phyloP scores from a whole-genome alignment of 495 filamentous ascomycete species.

The Neurospora sp. region DNA sequence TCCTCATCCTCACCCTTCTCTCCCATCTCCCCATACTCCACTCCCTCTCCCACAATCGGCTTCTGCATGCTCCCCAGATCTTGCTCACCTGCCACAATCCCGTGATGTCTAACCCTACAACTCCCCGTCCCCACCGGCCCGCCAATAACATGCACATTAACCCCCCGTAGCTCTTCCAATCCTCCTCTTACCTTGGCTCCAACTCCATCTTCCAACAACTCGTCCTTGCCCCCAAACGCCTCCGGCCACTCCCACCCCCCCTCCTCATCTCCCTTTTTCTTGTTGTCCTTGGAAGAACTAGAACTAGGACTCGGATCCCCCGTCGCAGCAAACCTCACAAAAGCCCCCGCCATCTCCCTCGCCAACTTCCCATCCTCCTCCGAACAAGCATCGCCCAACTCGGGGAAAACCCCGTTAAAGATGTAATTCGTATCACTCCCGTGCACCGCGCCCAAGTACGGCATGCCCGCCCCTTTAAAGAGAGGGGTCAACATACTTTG shows the following conservation, averaged over 20 bases:
- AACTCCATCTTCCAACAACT: not conserved
- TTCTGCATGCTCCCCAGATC: not conserved
- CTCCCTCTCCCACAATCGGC: not conserved
- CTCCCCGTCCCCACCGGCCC: constrained; percentile 12
- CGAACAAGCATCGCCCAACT: constrained; percentile 3
- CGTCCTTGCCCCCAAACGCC: constrained; percentile 5
- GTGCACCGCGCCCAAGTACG: constrained; percentile 17
- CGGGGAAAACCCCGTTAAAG: constrained; percentile 18
- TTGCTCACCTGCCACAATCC: not conserved
- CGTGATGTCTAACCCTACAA: not conserved
- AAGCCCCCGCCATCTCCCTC: constrained; percentile 1
- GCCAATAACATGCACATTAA: constrained; percentile 10
- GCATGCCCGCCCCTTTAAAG: constrained; percentile 15
- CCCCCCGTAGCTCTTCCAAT: not conserved
- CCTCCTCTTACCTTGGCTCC: not conserved
- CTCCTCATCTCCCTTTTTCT: not conserved
- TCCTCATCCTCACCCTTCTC: not conserved
- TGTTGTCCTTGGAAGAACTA: not conserved
- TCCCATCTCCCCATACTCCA: constrained; percentile 1
- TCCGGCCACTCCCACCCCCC: constrained; percentile 5
- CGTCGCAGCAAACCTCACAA: constrained; percentile 13
- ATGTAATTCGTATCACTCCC: constrained; percentile 24
- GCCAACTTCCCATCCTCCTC: constrained; percentile 14
- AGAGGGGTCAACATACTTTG: constrained; percentile 20
- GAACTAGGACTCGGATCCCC: not conserved